Percentiles rank a stretch among this genome's conserved stretches.
phyloP scores from a whole-genome alignment of 352 stramenopile species.

The Globisporangium ultimum region DNA sequence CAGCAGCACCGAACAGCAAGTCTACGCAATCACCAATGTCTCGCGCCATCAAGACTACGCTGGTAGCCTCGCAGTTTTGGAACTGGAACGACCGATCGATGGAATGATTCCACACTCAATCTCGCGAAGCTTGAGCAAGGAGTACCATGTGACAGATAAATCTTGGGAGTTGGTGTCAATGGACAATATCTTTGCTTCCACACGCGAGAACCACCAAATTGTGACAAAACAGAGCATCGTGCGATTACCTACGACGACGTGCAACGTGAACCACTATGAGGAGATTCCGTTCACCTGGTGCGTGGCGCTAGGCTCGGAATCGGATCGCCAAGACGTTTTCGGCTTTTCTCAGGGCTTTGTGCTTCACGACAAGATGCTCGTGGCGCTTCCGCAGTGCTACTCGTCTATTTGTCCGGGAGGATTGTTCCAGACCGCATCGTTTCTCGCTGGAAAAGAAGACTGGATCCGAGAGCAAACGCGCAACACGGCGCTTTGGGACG shows the following conservation, averaged over 20 bases:
- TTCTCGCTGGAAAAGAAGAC: conserved; percentile 7
- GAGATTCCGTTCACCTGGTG: conserved; percentile 1
- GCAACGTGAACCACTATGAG: background rate
- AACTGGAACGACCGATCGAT: background rate
- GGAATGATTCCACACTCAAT: conserved; percentile 8
- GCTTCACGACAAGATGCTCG: conserved; percentile 9
- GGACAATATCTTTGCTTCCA: conserved; percentile 9
- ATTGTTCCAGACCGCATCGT: conserved; percentile 5
- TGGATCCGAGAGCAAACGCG: conserved; percentile 7
- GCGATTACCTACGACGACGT: conserved; percentile 5
- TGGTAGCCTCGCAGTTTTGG: background rate
- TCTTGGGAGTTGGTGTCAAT: conserved; percentile 10
- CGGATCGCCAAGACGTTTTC: conserved; percentile 2
- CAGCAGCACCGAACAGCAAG: background rate
- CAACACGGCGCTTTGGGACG: conserved; percentile 3
- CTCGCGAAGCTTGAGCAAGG: conserved; percentile 1
- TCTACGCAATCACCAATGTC: conserved; percentile 5
- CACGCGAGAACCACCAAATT: conserved; percentile 1
- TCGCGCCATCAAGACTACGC: conserved; percentile 3
- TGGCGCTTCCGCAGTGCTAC: conserved; percentile 12
- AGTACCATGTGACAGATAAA: conserved; percentile 7
- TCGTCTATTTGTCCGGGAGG: conserved; percentile 3
- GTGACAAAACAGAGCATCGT: conserved; percentile 4
- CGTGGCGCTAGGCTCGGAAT: conserved; percentile 6
- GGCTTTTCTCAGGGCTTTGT: conserved; percentile 9